Percentiles rank a stretch among this genome's conserved stretches.
Conservation (phyloP, 176 grass and related monocot genomes). For the Chrysopogon serrulatus region DNA sequence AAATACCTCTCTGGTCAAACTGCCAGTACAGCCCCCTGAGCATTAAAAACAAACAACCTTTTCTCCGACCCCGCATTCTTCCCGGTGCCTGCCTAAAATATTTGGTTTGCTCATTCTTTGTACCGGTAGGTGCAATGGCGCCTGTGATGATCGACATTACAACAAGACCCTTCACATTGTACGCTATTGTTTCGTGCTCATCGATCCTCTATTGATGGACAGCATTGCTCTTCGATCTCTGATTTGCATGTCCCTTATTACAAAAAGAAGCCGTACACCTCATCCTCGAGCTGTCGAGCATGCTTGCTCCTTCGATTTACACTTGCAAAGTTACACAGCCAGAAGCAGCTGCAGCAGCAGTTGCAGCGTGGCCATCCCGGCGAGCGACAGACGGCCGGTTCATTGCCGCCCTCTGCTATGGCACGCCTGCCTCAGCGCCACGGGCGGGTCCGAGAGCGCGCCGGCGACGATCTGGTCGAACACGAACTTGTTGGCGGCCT, state of each 20-base stretch:
- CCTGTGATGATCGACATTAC: background rate
- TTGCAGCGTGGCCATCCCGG: background rate
- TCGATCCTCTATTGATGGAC: background rate
- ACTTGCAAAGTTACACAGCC: background rate
- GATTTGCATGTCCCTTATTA: background rate
- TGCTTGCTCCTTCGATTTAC: background rate
- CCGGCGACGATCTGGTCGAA: constrained; percentile 55
- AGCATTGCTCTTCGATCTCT: background rate
- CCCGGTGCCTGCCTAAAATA: too few relatives aligned
- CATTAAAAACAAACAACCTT: too few relatives aligned
- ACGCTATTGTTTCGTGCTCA: background rate
- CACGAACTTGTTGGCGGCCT: constrained; percentile 84
- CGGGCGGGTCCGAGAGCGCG: constrained; percentile 38
- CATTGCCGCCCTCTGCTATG: constrained; percentile 28
- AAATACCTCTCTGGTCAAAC: too few relatives aligned
- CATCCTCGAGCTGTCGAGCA: background rate
- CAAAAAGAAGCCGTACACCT: background rate
- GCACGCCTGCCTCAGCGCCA: constrained; percentile 46
- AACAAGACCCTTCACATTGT: background rate
- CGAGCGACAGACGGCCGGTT: background rate
- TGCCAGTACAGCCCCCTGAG: too few relatives aligned
- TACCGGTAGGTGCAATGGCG: background rate
- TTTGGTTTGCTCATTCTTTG: too few relatives aligned
- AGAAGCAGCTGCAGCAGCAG: background rate
- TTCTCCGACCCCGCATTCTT: too few relatives aligned